phyloP scores from a whole-genome alignment of 1,284 basidiomycete genomes.

The Cutaneotrichosporon sp. region DNA sequence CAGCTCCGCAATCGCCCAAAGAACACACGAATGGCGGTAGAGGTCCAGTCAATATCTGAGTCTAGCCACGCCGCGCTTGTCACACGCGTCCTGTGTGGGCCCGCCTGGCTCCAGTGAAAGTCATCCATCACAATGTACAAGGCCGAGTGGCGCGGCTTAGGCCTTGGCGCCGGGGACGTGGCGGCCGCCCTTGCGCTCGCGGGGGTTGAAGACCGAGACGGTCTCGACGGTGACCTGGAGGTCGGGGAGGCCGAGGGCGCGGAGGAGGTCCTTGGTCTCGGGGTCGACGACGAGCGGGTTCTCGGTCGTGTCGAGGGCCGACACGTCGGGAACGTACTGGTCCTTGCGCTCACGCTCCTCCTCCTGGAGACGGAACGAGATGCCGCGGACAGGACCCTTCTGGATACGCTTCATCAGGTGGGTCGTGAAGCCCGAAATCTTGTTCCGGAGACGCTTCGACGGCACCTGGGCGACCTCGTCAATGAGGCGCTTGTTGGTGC shows the following conservation, averaged over 20 bases:
- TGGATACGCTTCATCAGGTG: conserved; percentile 99
- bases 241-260: conserved; percentile 83
- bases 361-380: conserved; percentile 99
- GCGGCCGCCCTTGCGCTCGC: conserved; percentile 73
- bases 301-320: conserved; percentile 76
- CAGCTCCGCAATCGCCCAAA: no score
- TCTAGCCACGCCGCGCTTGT: no score
- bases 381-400: conserved; percentile 97
- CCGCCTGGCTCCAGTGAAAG: conserved; percentile 11
- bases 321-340: conserved; percentile 95
- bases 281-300: conserved; percentile 76
- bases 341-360: conserved; percentile 99
- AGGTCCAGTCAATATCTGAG: no score
- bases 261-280: conserved; percentile 89
- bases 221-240: conserved; percentile 68
- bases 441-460: conserved; percentile 99
- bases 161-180: conserved; percentile 69
- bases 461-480: conserved; percentile 98
- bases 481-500: conserved; percentile 98
- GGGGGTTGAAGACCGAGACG: conserved; percentile 57
- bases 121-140: conserved; percentile 16
- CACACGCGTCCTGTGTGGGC: background rate
- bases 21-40: no score
- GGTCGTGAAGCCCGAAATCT: conserved; percentile 99
- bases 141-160: conserved; percentile 8